A percentile compares a stretch with the other conserved stretches of the same genome.
These are phyloP conservation scores for Vigna nakashimae DNA, from an alignment of 306 rosid genomes.

Conservation along the genomic window DNA sequence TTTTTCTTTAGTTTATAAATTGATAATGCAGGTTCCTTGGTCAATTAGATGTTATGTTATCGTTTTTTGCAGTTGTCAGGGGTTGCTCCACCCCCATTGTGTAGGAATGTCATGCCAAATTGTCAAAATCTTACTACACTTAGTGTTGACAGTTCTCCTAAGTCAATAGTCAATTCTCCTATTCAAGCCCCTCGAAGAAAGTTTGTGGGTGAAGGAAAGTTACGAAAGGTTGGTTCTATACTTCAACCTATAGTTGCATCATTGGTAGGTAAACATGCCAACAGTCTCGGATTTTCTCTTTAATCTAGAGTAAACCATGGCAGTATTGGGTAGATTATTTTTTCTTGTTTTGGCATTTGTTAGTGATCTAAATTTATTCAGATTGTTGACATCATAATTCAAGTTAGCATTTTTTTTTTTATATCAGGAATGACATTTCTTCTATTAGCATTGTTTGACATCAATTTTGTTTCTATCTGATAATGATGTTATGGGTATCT, in stretches of 20 bases:
- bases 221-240: conserved; percentile 70
- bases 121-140: conserved; percentile 66
- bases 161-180: conserved; percentile 77
- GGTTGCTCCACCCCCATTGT: conserved; percentile 85
- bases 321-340: conserved; percentile 21
- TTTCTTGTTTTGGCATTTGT: not conserved
- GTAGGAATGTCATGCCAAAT: conserved; percentile 74
- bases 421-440: not conserved
- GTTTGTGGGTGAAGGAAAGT: conserved; percentile 95
- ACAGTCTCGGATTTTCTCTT: conserved; percentile 12
- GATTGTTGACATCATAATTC: conserved; percentile 6
- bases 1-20: conserved; percentile 13
- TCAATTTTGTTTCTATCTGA: conserved; percentile 30
- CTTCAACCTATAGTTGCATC: conserved; percentile 31
- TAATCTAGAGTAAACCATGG: conserved; percentile 15
- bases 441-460: conserved; percentile 3
- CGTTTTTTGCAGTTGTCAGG: conserved; percentile 75
- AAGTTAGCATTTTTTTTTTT: conserved; percentile 17
- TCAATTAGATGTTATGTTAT: conserved; percentile 6
- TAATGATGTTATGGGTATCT: not conserved
- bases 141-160: conserved; percentile 72
- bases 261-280: conserved; percentile 24
- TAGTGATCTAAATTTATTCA: conserved; percentile 6
- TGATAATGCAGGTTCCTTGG: conserved; percentile 27
- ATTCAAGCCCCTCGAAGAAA: conserved; percentile 91